Conservation (phyloP, 441 rosid genomes). For the Erysimum cheiri region DNA sequence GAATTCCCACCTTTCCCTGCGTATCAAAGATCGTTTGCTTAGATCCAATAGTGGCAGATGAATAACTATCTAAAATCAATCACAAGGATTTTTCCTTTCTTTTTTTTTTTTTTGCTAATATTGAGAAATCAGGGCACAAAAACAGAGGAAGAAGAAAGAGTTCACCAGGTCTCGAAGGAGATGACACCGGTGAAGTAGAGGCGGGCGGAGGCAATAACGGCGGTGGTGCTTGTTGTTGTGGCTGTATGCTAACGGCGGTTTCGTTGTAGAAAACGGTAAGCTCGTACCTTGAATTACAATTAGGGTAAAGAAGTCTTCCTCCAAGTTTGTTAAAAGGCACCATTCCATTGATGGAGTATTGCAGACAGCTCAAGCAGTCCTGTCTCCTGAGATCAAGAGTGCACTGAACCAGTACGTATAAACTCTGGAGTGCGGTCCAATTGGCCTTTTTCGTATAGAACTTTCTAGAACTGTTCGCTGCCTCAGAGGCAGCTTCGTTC, state of each 20-base stretch:
- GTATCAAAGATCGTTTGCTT: too few species aligned
- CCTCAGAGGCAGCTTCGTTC: too few species aligned
- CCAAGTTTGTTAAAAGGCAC: too few species aligned
- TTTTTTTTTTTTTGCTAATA: too few species aligned
- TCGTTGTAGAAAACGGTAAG: constrained; percentile 1
- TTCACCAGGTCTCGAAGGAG: constrained; percentile 1
- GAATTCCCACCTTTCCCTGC: too few species aligned
- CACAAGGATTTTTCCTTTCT: too few species aligned
- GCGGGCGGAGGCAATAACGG: background rate
- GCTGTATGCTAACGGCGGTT: background rate
- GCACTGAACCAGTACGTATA: constrained; percentile 22
- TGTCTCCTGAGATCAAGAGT: constrained; percentile 11
- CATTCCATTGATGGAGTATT: background rate
- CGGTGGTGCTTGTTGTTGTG: background rate
- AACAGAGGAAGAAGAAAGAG: background rate
- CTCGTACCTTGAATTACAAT: constrained; percentile 7
- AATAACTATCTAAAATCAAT: too few species aligned
- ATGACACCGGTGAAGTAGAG: background rate
- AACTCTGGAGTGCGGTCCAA: too few species aligned
- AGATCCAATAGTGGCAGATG: too few species aligned
- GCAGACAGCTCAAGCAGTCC: constrained; percentile 6
- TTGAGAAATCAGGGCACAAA: too few species aligned
- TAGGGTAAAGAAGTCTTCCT: background rate
- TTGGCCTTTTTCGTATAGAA: too few species aligned
- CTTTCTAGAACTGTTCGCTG: too few species aligned